Evolutionary conservation across 441 rosid species (phyloP), one percentile per base, ranked within the genome.

Genomic region (Pelargonium myrrhifolium): DNA sequence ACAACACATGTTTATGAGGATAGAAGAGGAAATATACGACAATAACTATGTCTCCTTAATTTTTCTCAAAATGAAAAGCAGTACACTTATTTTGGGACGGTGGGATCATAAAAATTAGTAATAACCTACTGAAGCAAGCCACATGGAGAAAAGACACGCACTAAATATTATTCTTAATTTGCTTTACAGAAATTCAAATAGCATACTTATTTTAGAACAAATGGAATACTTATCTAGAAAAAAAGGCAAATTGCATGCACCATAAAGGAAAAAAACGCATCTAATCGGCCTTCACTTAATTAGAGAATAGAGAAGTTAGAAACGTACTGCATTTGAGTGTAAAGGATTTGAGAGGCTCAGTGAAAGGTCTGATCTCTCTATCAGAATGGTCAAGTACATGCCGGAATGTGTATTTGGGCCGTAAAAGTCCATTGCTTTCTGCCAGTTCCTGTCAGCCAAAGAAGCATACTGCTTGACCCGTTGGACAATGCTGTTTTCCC

Each of bases 391-490:
- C 62, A 90, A 76, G 76, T 86, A 82, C 97, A 90, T 87, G 63
- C 82, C 75, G 22, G 96, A 89, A 77, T 84, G 93, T 7, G 84
- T 84, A 72, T 75, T 76, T 1, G 95, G 88, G 63, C 86, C 81
- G 71, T 93, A 93, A 68, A 85, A 89, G 72, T 93, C 97, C 22
- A 81, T 70, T 20, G 98, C 86, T 61, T 84, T 89, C 64, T 83
- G 90, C 96, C 96, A 90, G 75, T 87, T 91, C 68, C 94, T 82
- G 76, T 90, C 97, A 31, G 95, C 95, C 82, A 90, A 81, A 66
- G 83, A 83, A 68, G 96, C 88, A 71, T 90, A 93, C 72, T 89
- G 98, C 74, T 85, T 90, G 60, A 85, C 89, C 77, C 93, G 86
- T 64, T 86, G 90, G 24, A 78, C 74, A 67, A 65, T 53, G 67